Percentiles rank a stretch among this genome's conserved stretches.
These are phyloP conservation scores for Nematocida displodere DNA, from an alignment of 371 early-diverging fungal genomes.

Conservation along the genomic window DNA sequence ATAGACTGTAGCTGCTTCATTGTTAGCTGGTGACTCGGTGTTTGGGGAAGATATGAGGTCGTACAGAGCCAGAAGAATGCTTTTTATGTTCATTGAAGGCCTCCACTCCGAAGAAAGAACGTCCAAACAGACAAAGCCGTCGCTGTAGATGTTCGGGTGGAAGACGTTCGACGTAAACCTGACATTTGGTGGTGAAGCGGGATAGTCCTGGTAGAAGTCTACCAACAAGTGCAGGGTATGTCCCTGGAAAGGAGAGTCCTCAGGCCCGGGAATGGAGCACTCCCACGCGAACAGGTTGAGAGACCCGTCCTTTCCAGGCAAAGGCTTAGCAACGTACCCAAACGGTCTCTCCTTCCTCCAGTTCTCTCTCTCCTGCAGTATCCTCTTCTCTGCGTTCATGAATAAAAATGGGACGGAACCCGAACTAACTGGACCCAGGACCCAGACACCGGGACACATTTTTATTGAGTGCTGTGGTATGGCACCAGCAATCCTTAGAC, in stretches of 20 bases:
- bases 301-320: background rate
- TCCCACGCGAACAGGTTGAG: constrained; percentile 58
- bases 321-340: constrained; percentile 48
- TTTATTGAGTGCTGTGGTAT: too few species aligned
- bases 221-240: constrained; percentile 91
- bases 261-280: constrained; percentile 78
- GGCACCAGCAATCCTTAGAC: too few species aligned
- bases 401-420: too few species aligned
- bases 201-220: constrained; percentile 89
- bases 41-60: constrained; percentile 92
- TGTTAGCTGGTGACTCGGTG: constrained; percentile 91
- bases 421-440: too few species aligned
- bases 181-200: constrained; percentile 91
- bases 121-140: constrained; percentile 93
- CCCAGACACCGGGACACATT: too few species aligned
- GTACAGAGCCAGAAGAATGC: constrained; percentile 87
- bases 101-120: constrained; percentile 96
- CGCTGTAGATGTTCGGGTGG: constrained; percentile 96
- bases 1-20: constrained; percentile 87
- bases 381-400: constrained; percentile 46
- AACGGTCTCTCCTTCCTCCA: constrained; percentile 50
- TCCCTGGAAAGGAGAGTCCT: constrained; percentile 92
- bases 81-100: constrained; percentile 77
- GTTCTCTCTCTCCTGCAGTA: constrained; percentile 48
- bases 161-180: constrained; percentile 91